Percentiles rank a stretch among this genome's conserved stretches.
Conservation (phyloP, 495 filamentous ascomycete species). For the Wilcoxina mikolae region DNA sequence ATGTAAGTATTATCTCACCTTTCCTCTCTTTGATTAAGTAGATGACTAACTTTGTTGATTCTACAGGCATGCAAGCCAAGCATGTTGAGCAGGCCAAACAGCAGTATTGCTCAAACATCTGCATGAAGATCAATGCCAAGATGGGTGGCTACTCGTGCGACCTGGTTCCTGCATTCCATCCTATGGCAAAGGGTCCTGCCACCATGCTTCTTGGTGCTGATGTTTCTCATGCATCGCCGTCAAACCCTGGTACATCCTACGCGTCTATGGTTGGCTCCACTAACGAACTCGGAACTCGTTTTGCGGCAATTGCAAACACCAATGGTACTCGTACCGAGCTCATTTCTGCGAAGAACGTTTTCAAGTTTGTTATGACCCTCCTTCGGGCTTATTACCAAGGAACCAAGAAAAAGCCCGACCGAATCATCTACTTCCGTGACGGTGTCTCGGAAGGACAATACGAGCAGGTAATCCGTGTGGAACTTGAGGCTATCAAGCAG, state of each 20-base stretch:
- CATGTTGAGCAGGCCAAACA: constrained; percentile 47
- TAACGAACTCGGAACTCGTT: constrained; percentile 53
- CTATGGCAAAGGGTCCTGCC: constrained; percentile 28
- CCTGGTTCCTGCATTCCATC: constrained; percentile 12
- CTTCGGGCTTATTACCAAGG: constrained; percentile 46
- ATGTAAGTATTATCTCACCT: constrained; percentile 23
- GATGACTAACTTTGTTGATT: background rate
- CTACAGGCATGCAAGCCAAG: constrained; percentile 38
- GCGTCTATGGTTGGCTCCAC: constrained; percentile 75
- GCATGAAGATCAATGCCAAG: constrained; percentile 92
- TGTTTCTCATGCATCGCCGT: constrained; percentile 68
- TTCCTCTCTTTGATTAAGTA: background rate
- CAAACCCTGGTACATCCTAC: constrained; percentile 50
- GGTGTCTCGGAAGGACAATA: constrained; percentile 84
- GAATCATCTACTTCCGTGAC: constrained; percentile 87
- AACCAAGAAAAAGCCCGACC: constrained; percentile 40
- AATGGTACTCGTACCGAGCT: constrained; percentile 69
- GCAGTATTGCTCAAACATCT: constrained; percentile 78
- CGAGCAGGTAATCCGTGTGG: constrained; percentile 54
- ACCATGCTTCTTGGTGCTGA: constrained; percentile 78
- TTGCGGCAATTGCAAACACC: constrained; percentile 57
- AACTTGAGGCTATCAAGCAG: constrained; percentile 53
- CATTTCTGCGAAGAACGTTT: constrained; percentile 47
- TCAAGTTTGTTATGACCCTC: constrained; percentile 46
- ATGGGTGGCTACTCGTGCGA: constrained; percentile 64